A percentile compares a stretch with the other conserved stretches of the same genome.
These are phyloP conservation scores for Globisporangium paddicum DNA, from an alignment of 352 stramenopile species.

Conservation along the genomic window DNA sequence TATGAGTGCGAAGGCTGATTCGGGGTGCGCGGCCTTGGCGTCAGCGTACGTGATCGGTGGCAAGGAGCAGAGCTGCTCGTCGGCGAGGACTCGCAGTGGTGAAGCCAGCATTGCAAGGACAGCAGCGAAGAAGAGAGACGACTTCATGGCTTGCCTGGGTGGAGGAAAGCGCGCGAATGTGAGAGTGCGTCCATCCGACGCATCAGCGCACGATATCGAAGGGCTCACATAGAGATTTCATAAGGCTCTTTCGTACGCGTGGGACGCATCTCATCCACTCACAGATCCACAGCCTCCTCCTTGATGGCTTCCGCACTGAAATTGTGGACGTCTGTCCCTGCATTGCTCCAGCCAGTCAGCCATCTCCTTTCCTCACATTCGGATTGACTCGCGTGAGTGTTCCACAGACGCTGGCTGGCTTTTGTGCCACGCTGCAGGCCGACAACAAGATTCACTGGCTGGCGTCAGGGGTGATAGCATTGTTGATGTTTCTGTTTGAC, in stretches of 20 bases:
- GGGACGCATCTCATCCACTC: not conserved
- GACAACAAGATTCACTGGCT: not conserved
- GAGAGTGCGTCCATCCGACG: not conserved
- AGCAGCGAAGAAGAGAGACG: not conserved
- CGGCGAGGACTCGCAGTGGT: too few relatives aligned
- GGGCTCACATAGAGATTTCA: not conserved
- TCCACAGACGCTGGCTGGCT: not conserved
- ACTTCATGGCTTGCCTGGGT: not conserved
- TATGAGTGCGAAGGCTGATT: not conserved
- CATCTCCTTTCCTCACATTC: not conserved
- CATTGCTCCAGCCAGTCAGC: not conserved
- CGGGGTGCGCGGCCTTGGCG: not conserved
- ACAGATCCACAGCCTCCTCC: too few relatives aligned
- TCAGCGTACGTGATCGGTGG: not conserved
- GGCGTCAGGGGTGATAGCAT: not conserved
- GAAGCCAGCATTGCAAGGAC: not conserved
- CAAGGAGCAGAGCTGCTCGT: not conserved
- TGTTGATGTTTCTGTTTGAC: too few relatives aligned
- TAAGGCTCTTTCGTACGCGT: not conserved
- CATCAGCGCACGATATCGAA: not conserved
- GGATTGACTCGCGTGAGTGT: not conserved
- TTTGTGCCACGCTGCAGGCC: not conserved
- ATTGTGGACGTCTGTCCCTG: not conserved
- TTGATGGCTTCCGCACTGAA: not conserved
- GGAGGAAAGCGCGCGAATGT: not conserved